Evolutionary conservation across 768 basidiomycete species (phyloP).

Genomic region (Podaxis carcinomalis): DNA sequence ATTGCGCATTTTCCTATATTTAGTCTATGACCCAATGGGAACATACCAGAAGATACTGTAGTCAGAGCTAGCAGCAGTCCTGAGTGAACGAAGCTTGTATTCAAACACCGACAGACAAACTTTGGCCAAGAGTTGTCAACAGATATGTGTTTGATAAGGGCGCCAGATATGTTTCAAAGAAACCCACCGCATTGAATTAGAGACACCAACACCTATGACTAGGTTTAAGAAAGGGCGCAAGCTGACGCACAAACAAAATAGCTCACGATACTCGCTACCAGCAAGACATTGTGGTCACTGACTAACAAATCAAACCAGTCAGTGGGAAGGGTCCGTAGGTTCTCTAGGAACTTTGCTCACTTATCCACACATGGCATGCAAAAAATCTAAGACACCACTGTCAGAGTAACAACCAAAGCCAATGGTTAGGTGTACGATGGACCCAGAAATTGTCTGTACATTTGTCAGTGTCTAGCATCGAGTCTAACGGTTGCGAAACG

Average conservation of each 20-base stretch:
- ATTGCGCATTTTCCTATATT: neutral
- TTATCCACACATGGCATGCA: slow-evolving; percentile 14
- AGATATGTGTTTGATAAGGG: neutral
- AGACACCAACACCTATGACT: neutral
- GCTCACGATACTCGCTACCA: neutral
- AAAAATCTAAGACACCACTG: slow-evolving; percentile 5
- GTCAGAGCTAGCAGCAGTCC: neutral
- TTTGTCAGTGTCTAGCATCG: neutral
- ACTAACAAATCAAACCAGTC: neutral
- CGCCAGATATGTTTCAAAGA: neutral
- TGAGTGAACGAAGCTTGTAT: neutral
- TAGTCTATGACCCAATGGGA: neutral
- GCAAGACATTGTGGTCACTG: neutral
- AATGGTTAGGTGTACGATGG: neutral
- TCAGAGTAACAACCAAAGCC: neutral
- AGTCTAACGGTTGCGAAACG: neutral
- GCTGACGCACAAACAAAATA: neutral
- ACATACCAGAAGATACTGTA: neutral
- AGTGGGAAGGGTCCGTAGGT: neutral
- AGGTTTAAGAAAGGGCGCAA: neutral
- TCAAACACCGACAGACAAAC: neutral
- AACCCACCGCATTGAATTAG: neutral
- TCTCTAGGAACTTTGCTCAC: neutral
- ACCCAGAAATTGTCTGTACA: neutral
- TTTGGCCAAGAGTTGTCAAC: neutral